These are phyloP conservation scores for Climacium dendroides DNA, from an alignment of 225 moss, liverwort and hornwort genomes.

Conservation along the genomic window DNA sequence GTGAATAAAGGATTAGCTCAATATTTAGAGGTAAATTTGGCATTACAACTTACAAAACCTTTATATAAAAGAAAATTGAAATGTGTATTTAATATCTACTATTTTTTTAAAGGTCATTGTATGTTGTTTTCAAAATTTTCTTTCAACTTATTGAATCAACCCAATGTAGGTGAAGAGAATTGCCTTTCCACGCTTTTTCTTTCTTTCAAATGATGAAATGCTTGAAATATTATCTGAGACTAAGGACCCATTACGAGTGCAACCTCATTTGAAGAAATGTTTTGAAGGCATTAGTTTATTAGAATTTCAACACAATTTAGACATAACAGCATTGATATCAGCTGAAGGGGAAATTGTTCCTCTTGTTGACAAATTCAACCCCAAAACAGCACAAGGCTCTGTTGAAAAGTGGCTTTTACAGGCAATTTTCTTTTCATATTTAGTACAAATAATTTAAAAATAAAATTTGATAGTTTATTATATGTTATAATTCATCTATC, in stretches of 20 bases:
- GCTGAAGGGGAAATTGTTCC: background rate
- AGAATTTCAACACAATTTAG: background rate
- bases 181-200: background rate
- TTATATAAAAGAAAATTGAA: accelerated
- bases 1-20: background rate
- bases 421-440: background rate
- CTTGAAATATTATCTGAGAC: background rate
- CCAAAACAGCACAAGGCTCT: background rate
- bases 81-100: background rate
- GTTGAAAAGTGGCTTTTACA: background rate
- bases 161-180: background rate
- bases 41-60: too few species aligned
- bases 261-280: background rate
- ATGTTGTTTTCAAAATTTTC: background rate
- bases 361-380: background rate
- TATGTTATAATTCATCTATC: too few species aligned
- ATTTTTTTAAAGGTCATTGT: background rate
- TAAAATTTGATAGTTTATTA: background rate
- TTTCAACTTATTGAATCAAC: background rate
- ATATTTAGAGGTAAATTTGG: background rate
- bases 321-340: background rate
- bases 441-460: background rate
- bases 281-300: background rate
- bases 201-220: background rate
- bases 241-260: background rate